Evolutionary conservation across 2,329 filamentous ascomycete genomes (phyloP), one percentile per base, ranked within the genome.

Genomic region (Trichophyton simii): DNA sequence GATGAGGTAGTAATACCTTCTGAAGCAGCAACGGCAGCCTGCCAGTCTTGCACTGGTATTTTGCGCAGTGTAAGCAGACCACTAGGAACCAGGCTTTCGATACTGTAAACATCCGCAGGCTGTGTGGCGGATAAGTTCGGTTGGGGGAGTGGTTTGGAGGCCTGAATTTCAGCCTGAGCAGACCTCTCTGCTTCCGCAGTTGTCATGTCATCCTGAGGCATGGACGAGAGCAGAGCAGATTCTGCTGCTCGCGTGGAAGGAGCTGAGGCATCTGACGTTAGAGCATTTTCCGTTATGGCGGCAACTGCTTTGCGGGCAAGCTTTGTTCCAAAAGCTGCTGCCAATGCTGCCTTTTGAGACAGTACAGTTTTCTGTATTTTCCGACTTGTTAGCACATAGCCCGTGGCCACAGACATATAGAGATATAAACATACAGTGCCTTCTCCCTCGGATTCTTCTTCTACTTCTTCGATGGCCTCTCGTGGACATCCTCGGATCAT

Each of bases 401-500:
- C 48, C 1, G 7, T 42, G 3, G 4, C 20, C 9, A 22, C 20
- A 15, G 25, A 13, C 15, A 11, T 2, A 13, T 22, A 52, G 57
- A 38, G 11, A n/a, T 15, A 52, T 13, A 54, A n/a, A 50, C 54
- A 58, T 42, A 63, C 65, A 11, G 34, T 22, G 25, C 20, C 61
- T 11, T 66, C 63, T 22, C 66, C 65, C 15, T 68, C 65, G 18
- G 70, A 66, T 57, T 68, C 69, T 3, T 71, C 69, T 3, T 71
- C 69, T 4, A 67, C 66, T 25, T 64, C 67, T 18, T 62, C 55
- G 55, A 67, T 68, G 1, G 66, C 63, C 59, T 68, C 72, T 54
- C 75, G 70, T 25, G 78, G 67, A 52, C 69, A 78, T 61, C 78
- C 79, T 57, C 82, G 77, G n/a, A 86, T 73, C 3, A 77, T 80